phyloP scores from a whole-genome alignment of 192 early-diverging fungal species.

The Tieghemiomyces parasiticus region DNA sequence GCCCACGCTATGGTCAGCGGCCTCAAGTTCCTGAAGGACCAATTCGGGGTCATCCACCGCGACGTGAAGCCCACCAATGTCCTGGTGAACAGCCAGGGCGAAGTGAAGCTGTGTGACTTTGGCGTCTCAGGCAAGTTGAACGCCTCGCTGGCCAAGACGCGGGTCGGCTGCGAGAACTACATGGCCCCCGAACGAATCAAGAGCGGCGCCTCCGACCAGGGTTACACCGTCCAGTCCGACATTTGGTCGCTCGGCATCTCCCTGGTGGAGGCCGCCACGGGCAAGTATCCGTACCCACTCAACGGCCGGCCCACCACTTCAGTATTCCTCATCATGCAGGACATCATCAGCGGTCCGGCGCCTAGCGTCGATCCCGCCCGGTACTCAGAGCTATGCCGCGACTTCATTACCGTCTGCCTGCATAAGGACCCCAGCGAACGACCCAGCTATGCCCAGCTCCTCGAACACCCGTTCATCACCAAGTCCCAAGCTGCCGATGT shows the following conservation, averaged over 20 bases:
- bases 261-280: constrained; percentile 68
- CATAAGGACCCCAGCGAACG: constrained; percentile 52
- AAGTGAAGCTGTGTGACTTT: constrained; percentile 95
- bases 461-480: constrained; percentile 64
- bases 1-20: constrained; percentile 66
- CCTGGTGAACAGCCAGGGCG: constrained; percentile 65
- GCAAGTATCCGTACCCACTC: constrained; percentile 63
- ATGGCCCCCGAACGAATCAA: constrained; percentile 95
- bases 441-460: constrained; percentile 58
- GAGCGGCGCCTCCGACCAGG: constrained; percentile 29
- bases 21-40: constrained; percentile 71
- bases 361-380: constrained; percentile 48
- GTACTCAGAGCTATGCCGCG: constrained; percentile 52
- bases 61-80: constrained; percentile 97
- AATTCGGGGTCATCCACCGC: constrained; percentile 80
- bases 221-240: constrained; percentile 79
- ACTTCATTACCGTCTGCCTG: constrained; percentile 67
- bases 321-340: constrained; percentile 76
- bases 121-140: constrained; percentile 84
- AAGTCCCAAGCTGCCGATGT: constrained; percentile 45
- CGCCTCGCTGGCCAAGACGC: constrained; percentile 81
- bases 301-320: constrained; percentile 36
- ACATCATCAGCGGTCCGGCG: constrained; percentile 66
- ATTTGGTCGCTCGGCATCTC: constrained; percentile 89
- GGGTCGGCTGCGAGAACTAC: constrained; percentile 88